phyloP scores from a whole-genome alignment of 257 asterid species.

The Lycium ferocissimum region DNA sequence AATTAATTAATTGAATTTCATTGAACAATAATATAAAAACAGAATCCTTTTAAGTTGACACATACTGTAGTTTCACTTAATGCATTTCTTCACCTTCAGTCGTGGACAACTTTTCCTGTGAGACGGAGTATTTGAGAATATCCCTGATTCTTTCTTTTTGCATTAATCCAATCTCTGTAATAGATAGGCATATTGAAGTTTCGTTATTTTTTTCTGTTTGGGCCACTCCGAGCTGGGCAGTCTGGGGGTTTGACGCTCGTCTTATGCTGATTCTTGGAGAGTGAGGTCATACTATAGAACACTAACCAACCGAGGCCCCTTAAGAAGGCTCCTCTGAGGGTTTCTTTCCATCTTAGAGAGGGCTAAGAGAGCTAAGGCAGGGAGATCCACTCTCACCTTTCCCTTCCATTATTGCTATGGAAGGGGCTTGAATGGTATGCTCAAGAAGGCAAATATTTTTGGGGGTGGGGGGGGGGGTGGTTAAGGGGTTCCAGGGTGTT shows the following conservation, averaged over 20 bases:
- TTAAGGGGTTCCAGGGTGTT: neutral
- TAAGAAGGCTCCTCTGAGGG: constrained; percentile 15
- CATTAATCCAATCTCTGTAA: neutral
- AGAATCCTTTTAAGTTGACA: neutral
- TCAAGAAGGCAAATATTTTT: neutral
- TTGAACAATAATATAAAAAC: neutral
- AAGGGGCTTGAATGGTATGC: neutral
- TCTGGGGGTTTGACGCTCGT: neutral
- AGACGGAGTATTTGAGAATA: neutral
- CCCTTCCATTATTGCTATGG: neutral
- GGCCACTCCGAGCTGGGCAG: neutral
- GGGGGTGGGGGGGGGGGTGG: neutral
- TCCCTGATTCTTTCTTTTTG: neutral
- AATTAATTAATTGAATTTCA: neutral
- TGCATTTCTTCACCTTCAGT: constrained; percentile 17
- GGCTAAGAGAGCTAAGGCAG: constrained; percentile 15
- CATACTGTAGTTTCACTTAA: neutral
- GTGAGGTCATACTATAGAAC: neutral
- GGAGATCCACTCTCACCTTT: neutral
- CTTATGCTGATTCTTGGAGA: neutral
- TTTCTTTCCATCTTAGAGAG: neutral
- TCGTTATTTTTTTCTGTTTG: neutral
- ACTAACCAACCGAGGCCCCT: constrained; percentile 13
- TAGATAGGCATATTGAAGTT: neutral
- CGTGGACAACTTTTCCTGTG: neutral